Conservation (phyloP, 2,329 filamentous ascomycete genomes). For the Neobulgaria alba region DNA sequence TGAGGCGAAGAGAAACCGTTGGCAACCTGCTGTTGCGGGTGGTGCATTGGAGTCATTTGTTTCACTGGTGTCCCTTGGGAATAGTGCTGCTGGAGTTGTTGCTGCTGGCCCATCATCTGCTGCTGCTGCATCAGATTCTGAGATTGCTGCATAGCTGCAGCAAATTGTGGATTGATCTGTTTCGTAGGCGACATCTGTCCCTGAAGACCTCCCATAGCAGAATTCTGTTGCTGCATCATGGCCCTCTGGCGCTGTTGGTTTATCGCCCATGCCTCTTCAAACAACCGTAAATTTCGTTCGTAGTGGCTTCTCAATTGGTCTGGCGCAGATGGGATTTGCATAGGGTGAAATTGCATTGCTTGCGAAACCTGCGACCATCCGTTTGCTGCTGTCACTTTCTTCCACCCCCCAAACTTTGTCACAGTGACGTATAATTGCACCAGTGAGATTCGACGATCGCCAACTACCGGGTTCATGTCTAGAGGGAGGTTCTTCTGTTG, state of each 20-base stretch:
- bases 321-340: slow-evolving; percentile 57
- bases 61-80: slow-evolving; percentile 39
- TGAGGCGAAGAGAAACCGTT: slow-evolving; percentile 43
- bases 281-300: slow-evolving; percentile 65
- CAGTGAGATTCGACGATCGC: slow-evolving; percentile 65
- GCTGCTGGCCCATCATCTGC: slow-evolving; percentile 36
- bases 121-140: slow-evolving; percentile 42
- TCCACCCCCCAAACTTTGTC: slow-evolving; percentile 68
- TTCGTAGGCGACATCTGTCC: slow-evolving; percentile 34
- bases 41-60: slow-evolving; percentile 34
- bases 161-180: slow-evolving; percentile 33
- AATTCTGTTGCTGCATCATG: slow-evolving; percentile 23
- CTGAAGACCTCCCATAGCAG: slow-evolving; percentile 29
- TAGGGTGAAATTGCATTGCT: slow-evolving; percentile 50
- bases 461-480: slow-evolving; percentile 65
- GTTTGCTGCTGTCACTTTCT: slow-evolving; percentile 59
- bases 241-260: slow-evolving; percentile 41
- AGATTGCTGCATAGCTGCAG: slow-evolving; percentile 41
- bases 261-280: slow-evolving; percentile 60
- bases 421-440: slow-evolving; percentile 72
- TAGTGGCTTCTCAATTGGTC: slow-evolving; percentile 66
- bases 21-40: slow-evolving; percentile 36
- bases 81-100: slow-evolving; percentile 36
- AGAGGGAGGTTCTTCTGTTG: slow-evolving; percentile 62
- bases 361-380: slow-evolving; percentile 68